These are phyloP conservation scores for Arctostaphylos glauca DNA, from an alignment of 148 eudicot genomes.

Conservation along the genomic window DNA sequence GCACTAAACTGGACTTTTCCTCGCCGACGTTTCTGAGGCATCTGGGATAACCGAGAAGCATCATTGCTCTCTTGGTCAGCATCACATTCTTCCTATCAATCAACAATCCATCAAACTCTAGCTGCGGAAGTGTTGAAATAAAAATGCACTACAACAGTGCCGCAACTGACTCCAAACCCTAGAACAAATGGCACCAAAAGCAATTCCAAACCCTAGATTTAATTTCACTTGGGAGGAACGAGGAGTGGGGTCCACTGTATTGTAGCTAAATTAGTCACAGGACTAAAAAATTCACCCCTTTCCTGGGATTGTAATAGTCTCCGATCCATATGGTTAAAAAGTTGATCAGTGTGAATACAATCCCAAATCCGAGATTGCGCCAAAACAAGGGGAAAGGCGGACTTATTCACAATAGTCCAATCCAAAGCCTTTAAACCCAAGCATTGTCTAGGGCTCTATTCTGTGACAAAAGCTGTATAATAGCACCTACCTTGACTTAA, in stretches of 20 bases:
- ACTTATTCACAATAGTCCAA: neutral
- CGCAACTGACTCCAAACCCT: neutral
- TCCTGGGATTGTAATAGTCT: neutral
- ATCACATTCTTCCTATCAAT: conserved; percentile 74
- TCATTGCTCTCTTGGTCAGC: conserved; percentile 87
- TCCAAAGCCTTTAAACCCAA: neutral
- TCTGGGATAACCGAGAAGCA: conserved; percentile 51
- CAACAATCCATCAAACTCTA: conserved; percentile 5
- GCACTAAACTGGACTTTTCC: conserved; percentile 43
- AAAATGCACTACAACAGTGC: neutral
- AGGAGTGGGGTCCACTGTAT: neutral
- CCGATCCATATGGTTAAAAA: neutral
- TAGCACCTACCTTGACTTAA: neutral
- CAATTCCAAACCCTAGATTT: neutral
- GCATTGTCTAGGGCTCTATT: neutral
- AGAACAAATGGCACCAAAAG: neutral
- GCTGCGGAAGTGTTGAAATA: neutral
- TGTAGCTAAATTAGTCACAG: neutral
- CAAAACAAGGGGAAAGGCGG: neutral
- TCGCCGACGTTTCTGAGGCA: conserved; percentile 59
- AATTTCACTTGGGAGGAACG: neutral
- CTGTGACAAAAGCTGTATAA: neutral
- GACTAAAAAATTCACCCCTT: neutral
- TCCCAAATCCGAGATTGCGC: neutral
- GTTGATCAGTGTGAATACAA: neutral